These are phyloP conservation scores for Ambrosia hybrid DNA, from an alignment of 140 eudicot species.

Conservation along the genomic window DNA sequence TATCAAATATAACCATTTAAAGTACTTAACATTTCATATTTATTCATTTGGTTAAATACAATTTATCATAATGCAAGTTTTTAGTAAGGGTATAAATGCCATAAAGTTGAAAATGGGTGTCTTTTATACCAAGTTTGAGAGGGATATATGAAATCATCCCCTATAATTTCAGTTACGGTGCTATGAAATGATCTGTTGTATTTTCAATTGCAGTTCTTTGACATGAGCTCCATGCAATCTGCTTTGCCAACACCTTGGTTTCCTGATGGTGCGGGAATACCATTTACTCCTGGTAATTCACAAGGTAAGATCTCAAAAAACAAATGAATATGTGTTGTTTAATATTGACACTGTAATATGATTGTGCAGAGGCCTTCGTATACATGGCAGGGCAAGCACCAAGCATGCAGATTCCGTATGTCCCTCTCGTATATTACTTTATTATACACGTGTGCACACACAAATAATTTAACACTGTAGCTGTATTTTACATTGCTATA, in stretches of 20 bases:
- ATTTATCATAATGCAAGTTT: background rate
- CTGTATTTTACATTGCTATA: slow-evolving; percentile 4
- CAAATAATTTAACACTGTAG: background rate
- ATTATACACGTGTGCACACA: background rate
- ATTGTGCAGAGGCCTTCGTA: slow-evolving; percentile 53
- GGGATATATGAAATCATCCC: no score
- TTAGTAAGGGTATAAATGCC: background rate
- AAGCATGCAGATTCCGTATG: slow-evolving; percentile 62
- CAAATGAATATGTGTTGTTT: background rate
- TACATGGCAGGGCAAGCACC: slow-evolving; percentile 54
- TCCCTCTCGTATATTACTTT: slow-evolving; percentile 17
- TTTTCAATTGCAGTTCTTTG: slow-evolving; percentile 55
- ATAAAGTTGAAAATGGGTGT: no score
- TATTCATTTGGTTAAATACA: background rate
- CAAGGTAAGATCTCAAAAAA: slow-evolving; percentile 37
- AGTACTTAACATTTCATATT: background rate
- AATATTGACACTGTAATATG: slow-evolving; percentile 15
- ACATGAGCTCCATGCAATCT: slow-evolving; percentile 70
- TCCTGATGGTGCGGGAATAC: slow-evolving; percentile 44
- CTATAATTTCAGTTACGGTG: no score
- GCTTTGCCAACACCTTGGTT: slow-evolving; percentile 71
- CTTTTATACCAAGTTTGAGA: no score
- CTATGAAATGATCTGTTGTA: background rate
- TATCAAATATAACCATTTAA: background rate
- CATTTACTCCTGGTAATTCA: slow-evolving; percentile 41